phyloP scores from a whole-genome alignment of 139 green algal genomes.

The Axilococcus clingmanii region DNA sequence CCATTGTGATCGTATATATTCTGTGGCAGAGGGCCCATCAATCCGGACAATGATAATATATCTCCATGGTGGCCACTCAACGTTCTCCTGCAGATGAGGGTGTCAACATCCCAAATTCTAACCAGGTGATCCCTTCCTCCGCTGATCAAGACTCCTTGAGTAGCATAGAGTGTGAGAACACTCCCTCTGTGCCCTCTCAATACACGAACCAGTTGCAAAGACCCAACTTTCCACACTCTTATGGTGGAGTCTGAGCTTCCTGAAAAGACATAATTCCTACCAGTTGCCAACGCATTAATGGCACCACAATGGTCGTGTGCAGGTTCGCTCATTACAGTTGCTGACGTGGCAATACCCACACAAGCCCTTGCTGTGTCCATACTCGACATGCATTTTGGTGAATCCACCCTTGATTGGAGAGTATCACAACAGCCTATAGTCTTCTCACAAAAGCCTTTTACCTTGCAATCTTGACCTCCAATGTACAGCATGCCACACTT shows the following conservation, averaged over 20 bases:
- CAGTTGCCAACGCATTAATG: slow-evolving; percentile 55
- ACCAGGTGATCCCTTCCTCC: slow-evolving; percentile 84
- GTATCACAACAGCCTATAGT: too few relatives aligned
- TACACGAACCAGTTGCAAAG: slow-evolving; percentile 44
- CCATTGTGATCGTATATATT: background rate
- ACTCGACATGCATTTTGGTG: background rate
- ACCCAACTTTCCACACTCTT: slow-evolving; percentile 49
- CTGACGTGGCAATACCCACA: background rate
- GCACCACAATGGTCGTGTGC: slow-evolving; percentile 36
- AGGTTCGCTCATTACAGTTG: slow-evolving; percentile 1
- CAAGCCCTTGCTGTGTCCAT: background rate
- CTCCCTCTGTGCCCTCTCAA: slow-evolving; percentile 60
- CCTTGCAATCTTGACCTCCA: slow-evolving; percentile 32
- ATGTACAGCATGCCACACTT: slow-evolving; percentile 26
- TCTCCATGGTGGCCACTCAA: slow-evolving; percentile 77
- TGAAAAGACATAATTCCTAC: slow-evolving; percentile 29
- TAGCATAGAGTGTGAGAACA: slow-evolving; percentile 66
- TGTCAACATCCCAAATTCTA: slow-evolving; percentile 76
- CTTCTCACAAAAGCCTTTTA: slow-evolving; percentile 7
- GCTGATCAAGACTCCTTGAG: slow-evolving; percentile 57
- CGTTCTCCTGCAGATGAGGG: slow-evolving; percentile 72
- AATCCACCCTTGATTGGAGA: slow-evolving; percentile 7
- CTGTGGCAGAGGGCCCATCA: slow-evolving; percentile 1
- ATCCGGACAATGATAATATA: slow-evolving; percentile 45
- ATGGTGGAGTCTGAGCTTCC: slow-evolving; percentile 50